Evolutionary conservation across 495 filamentous ascomycete species (phyloP), one percentile per base, ranked within the genome.

Genomic region (Clohesyomyces aquaticus): DNA sequence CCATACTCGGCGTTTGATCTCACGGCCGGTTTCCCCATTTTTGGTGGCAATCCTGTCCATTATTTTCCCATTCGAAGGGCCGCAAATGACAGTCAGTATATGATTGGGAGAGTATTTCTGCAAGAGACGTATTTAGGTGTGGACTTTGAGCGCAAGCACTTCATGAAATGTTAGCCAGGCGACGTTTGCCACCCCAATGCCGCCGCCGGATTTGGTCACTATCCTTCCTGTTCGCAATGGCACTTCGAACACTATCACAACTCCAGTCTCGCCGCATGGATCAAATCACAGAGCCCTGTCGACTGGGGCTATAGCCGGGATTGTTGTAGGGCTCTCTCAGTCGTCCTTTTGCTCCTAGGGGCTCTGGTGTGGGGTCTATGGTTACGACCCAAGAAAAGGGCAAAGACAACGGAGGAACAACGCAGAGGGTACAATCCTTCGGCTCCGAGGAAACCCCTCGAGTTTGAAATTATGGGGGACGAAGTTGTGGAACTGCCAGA

Each of bases 121-220:
- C 46, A 60, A 25, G 46, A 60, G 21, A 32, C 46, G 28, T 60
- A 61, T 26, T 16, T 61, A 6, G 32, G 23, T 16, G 59, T 49
- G 1, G 59, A 61, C 26, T 61, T 21, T n/a, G 59, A 61, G 14
- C 47, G 59, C 3, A 18, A 47, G 14, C 1, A 41, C 1, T 61
- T 61, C 23, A n/a, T n/a, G n/a, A n/a, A 26, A 52, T 53, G 9
- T 61, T 19, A 50, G 42, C 22, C 47, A 54, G 42, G 59, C 59
- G 8, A 18, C 8, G 6, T 61, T 61, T 26, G 26, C 0, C 67
- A 74, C 52, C 70, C 71, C 27, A 69, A 71, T 49, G 78, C 81
- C 12, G 0, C 10, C 55, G 28, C 56, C 74, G 45, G 70, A 73
- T 23, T 66, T 78, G 42, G 50, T 77, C 16, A 62, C 77, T 6